Evolutionary conservation across 192 early-diverging fungal genomes (phyloP).

Genomic region (Obelidium mucronatum): DNA sequence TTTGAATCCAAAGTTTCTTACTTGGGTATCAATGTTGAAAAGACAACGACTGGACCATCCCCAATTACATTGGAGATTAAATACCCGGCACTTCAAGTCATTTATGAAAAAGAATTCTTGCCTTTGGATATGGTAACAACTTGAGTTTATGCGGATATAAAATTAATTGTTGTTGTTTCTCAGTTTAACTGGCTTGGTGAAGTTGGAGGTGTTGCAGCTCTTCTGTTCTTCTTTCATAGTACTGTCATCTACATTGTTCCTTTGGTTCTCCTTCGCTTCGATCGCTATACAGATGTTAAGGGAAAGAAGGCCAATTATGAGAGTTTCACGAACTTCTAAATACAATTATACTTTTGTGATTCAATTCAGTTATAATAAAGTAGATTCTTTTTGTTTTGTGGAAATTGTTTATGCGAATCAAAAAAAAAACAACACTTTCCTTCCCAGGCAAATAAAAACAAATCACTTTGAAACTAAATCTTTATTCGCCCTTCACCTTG

Average conservation of each 20-base stretch:
- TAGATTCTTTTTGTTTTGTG: not conserved
- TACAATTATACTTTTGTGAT: too few relatives aligned
- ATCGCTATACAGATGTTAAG: slow-evolving; percentile 44
- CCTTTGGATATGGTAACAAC: slow-evolving; percentile 52
- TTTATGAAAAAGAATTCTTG: slow-evolving; percentile 53
- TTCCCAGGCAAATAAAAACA: too few relatives aligned
- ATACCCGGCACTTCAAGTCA: slow-evolving; percentile 52
- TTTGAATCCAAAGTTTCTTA: slow-evolving; percentile 48
- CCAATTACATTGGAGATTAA: slow-evolving; percentile 45
- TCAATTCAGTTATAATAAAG: not conserved
- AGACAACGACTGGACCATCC: not conserved
- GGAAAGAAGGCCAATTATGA: slow-evolving; percentile 42
- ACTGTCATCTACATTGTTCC: slow-evolving; percentile 36
- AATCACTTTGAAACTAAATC: too few relatives aligned
- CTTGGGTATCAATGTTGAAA: slow-evolving; percentile 36
- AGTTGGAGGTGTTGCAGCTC: slow-evolving; percentile 48
- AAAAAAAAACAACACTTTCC: too few relatives aligned
- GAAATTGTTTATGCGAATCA: not conserved
- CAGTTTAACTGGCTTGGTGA: slow-evolving; percentile 61
- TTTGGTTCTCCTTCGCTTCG: slow-evolving; percentile 42
- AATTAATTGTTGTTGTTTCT: slow-evolving; percentile 2
- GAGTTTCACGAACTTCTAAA: slow-evolving; percentile 45
- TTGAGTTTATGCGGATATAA: not conserved
- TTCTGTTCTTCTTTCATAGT: slow-evolving; percentile 46
- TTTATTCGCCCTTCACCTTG: too few relatives aligned